These are phyloP conservation scores for Podospora pseudocomata DNA, from an alignment of 495 filamentous ascomycete genomes.

Conservation along the genomic window DNA sequence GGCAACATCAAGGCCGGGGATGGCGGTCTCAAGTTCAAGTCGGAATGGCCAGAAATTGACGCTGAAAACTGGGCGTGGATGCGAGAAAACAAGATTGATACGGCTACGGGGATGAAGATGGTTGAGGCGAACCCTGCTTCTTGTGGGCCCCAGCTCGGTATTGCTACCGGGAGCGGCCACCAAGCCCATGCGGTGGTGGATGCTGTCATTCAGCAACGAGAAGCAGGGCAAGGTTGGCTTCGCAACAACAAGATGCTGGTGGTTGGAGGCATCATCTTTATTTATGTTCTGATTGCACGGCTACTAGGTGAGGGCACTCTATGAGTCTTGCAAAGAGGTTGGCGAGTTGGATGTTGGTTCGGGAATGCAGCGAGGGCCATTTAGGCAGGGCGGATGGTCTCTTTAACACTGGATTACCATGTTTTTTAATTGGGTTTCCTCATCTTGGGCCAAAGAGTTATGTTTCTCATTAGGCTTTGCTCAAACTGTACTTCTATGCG, in stretches of 20 bases:
- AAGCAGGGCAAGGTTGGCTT: slow-evolving; percentile 79
- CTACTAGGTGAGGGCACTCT: slow-evolving; percentile 52
- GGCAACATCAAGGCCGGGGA: slow-evolving; percentile 69
- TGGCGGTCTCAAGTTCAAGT: slow-evolving; percentile 82
- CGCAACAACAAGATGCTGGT: slow-evolving; percentile 71
- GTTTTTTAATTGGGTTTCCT: neutral
- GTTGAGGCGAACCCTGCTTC: slow-evolving; percentile 41
- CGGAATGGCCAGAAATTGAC: slow-evolving; percentile 88
- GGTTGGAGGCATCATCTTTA: slow-evolving; percentile 61
- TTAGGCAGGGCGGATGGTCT: neutral
- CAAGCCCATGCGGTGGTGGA: slow-evolving; percentile 78
- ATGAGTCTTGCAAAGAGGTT: neutral
- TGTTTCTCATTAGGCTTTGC: neutral
- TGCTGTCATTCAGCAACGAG: slow-evolving; percentile 64
- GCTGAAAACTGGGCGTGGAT: slow-evolving; percentile 94
- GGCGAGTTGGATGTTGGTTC: no score
- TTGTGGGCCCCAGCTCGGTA: slow-evolving; percentile 65
- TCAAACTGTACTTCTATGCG: neutral
- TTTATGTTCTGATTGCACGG: slow-evolving; percentile 75
- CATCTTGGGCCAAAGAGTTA: neutral
- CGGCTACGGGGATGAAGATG: slow-evolving; percentile 62
- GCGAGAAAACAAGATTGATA: slow-evolving; percentile 74
- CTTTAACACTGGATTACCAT: neutral
- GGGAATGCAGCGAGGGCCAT: no score
- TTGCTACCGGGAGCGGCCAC: slow-evolving; percentile 62